These are phyloP conservation scores for Quillaja saponaria DNA, from an alignment of 306 rosid species.

Conservation along the genomic window DNA sequence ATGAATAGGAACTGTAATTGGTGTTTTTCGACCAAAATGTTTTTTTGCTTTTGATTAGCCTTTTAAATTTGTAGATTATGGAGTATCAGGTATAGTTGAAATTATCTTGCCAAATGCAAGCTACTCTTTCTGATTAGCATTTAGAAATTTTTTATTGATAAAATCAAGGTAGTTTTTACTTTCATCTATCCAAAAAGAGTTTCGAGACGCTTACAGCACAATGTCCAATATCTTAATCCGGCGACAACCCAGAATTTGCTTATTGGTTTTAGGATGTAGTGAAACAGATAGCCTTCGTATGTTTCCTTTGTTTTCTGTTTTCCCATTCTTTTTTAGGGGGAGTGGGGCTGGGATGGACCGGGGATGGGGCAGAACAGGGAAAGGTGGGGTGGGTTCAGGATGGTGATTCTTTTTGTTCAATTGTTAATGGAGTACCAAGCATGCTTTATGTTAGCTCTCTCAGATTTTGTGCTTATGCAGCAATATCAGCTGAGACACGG, in stretches of 20 bases:
- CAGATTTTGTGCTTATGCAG: constrained; percentile 59
- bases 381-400: too few relatives aligned
- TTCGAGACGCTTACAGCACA: not conserved
- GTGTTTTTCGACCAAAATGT: constrained; percentile 34
- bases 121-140: constrained; percentile 15
- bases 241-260: not conserved
- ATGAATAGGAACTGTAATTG: constrained; percentile 28
- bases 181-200: constrained; percentile 2
- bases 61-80: constrained; percentile 27
- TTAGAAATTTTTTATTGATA: constrained; percentile 1
- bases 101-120: constrained; percentile 24
- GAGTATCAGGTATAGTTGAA: constrained; percentile 32
- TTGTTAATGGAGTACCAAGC: constrained; percentile 33
- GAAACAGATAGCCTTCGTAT: constrained; percentile 19
- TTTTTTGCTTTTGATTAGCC: constrained; percentile 36
- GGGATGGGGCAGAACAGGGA: too few relatives aligned
- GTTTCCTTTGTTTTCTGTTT: constrained; percentile 13
- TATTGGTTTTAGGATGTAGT: not conserved
- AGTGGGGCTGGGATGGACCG: not conserved
- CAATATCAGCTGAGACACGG: constrained; percentile 48
- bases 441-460: constrained; percentile 51
- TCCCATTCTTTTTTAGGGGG: constrained; percentile 10
- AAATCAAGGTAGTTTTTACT: constrained; percentile 13
- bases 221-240: constrained; percentile 6
- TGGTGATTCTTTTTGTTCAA: too few relatives aligned